Conservation (phyloP, 352 stramenopile species). For the Pythium folliculosum region DNA sequence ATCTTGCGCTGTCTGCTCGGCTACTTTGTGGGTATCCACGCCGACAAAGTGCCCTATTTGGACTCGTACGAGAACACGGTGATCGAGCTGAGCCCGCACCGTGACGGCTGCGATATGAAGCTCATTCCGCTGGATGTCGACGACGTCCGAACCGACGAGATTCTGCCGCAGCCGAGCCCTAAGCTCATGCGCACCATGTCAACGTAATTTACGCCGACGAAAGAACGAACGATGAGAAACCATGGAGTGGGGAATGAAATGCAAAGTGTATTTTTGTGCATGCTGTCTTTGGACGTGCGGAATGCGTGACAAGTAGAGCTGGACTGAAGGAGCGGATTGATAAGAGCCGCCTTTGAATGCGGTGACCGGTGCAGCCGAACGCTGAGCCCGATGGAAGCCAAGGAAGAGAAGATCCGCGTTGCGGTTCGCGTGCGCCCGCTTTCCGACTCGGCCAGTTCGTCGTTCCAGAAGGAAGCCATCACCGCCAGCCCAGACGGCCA, state of each 20-base stretch:
- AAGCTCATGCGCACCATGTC: constrained; percentile 24
- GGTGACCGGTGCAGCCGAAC: background rate
- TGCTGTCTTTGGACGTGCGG: background rate
- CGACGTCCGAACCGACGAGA: constrained; percentile 13
- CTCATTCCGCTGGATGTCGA: constrained; percentile 63
- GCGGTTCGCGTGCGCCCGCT: constrained; percentile 61
- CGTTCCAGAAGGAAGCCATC: constrained; percentile 30
- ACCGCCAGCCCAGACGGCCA: constrained; percentile 38
- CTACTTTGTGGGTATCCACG: constrained; percentile 79
- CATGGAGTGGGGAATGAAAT: background rate
- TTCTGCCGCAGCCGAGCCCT: background rate
- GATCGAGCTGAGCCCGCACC: constrained; percentile 80
- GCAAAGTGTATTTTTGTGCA: constrained; percentile 23
- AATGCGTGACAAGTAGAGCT: too few species aligned
- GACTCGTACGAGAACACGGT: constrained; percentile 71
- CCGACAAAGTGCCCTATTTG: constrained; percentile 70
- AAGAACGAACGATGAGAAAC: too few species aligned
- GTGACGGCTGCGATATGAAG: constrained; percentile 85
- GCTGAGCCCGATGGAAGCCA: constrained; percentile 20
- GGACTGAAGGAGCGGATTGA: background rate
- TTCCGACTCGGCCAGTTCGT: background rate
- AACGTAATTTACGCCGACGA: constrained; percentile 10
- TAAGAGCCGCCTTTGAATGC: too few species aligned
- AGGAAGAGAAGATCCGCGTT: constrained; percentile 70
- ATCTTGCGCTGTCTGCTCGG: constrained; percentile 78